Base-by-base conservation (phyloP, 192 early-diverging fungal genomes). In the Podila horticola region DNA sequence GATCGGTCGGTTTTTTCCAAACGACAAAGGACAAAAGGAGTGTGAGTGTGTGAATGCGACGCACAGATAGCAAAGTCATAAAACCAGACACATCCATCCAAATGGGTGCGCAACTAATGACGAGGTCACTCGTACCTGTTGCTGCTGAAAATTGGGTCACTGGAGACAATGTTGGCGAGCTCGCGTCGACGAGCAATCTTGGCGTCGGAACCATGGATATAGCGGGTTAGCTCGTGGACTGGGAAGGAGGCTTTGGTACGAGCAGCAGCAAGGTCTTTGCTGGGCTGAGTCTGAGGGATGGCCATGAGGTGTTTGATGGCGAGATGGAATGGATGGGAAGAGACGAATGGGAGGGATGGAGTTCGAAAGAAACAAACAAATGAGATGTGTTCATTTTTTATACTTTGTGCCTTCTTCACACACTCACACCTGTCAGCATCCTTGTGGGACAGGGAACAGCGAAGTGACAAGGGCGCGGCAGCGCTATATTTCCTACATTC, bases 121-220 rank as follows among this genome's bases (percentile, higher is more conserved):
- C 38, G 38, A 41, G 10, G 38, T 10, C 49, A 50, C 20, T 6
- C 29, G 19, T 67, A 48, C 75, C 75, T 72, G 19, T 73, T 67
- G 24, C 65, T 69, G 55, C 62, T 73, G 31, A 81, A 81, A 66
- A 81, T 71, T 5, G 77, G 77, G 51, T 81, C 77, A 19, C 73
- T 73, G 0, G 67, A 36, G 17, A 81, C 48, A n/a, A 81, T 13
- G 28, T n/a, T 26, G 13, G 77, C 70, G 7, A 81, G 30, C 22
- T 81, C 48, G 48, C 62, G 66, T 28, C 77, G 71, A 5, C 67
- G 49, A 24, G 66, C 62, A 51, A 69, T 69, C 28, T 73, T 49
- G 4, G 67, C 66, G 34, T 81, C 71, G 2, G 77, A 81, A 41
- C 77, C 77, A 51, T 81, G 67, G 58, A 81, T 73, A 51, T 81